Conservation (phyloP, 345 rosid genomes). For the Brassica napus region DNA sequence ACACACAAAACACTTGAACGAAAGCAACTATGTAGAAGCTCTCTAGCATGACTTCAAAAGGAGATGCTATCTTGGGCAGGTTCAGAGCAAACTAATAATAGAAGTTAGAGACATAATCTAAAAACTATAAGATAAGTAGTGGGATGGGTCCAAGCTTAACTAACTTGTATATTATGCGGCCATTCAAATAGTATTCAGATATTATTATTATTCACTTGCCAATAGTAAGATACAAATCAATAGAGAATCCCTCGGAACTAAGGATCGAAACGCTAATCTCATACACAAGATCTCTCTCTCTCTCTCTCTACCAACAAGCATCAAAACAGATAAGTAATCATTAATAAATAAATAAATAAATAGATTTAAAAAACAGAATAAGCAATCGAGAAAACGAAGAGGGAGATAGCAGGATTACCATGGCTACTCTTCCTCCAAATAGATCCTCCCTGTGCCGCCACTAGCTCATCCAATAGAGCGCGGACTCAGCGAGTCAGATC, state of each 20-base stretch:
- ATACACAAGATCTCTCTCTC: constrained; percentile 9
- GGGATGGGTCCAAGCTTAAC: background rate
- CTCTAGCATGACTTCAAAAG: background rate
- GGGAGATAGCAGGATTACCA: constrained; percentile 46
- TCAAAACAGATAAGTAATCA: too few species aligned
- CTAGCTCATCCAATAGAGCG: constrained; percentile 41
- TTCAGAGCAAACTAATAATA: constrained; percentile 21
- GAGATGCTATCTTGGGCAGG: constrained; percentile 17
- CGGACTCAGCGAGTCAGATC: constrained; percentile 38
- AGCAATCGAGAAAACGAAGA: background rate
- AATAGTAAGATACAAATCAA: background rate
- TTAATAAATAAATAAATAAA: too few species aligned
- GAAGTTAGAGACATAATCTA: constrained; percentile 7
- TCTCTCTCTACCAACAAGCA: too few species aligned
- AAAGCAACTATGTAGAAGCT: background rate
- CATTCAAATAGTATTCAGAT: background rate
- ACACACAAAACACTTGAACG: too few species aligned
- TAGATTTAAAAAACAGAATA: too few species aligned
- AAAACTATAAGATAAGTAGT: background rate
- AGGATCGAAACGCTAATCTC: constrained; percentile 20
- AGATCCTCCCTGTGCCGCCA: constrained; percentile 26
- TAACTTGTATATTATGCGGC: constrained; percentile 8
- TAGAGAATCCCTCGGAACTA: background rate
- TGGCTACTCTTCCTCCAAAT: constrained; percentile 22
- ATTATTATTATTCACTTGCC: background rate